These are phyloP conservation scores for Didymella segeticola DNA, from an alignment of 2,329 filamentous ascomycete genomes.

Conservation along the genomic window DNA sequence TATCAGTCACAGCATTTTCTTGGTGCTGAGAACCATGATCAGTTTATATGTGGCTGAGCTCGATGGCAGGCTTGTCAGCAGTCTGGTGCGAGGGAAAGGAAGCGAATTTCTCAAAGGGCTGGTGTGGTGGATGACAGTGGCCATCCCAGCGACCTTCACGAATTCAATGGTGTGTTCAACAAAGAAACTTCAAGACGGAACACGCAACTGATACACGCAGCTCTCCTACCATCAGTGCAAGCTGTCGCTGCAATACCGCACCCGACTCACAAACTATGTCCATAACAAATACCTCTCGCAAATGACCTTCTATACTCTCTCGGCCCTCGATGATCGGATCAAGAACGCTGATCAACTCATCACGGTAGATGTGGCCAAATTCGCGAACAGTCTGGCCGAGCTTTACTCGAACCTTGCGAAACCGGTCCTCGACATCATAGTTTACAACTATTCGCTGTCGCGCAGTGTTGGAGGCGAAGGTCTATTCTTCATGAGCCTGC, in stretches of 20 bases:
- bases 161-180: conserved; percentile 84
- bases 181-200: neutral
- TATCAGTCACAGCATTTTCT: conserved; percentile 89
- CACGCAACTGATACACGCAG: conserved; percentile 55
- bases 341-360: conserved; percentile 98
- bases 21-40: conserved; percentile 88
- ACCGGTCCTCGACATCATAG: conserved; percentile 90
- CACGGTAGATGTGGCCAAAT: conserved; percentile 94
- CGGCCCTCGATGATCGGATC: conserved; percentile 93
- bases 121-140: conserved; percentile 98
- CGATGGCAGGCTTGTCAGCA: conserved; percentile 92
- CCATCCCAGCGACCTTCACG: conserved; percentile 94
- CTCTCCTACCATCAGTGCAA: conserved; percentile 97
- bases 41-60: conserved; percentile 96
- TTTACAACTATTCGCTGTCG: conserved; percentile 94
- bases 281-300: conserved; percentile 97
- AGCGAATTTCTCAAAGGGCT: conserved; percentile 87
- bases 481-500: conserved; percentile 90
- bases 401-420: conserved; percentile 97
- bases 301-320: conserved; percentile 97
- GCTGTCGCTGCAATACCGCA: conserved; percentile 89
- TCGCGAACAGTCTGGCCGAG: conserved; percentile 93
- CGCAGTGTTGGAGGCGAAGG: conserved; percentile 96
- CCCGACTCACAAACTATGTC: conserved; percentile 89
- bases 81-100: conserved; percentile 86